Conservation (phyloP, 1,139 yeast genomes). For the Kazachstania sp. region DNA sequence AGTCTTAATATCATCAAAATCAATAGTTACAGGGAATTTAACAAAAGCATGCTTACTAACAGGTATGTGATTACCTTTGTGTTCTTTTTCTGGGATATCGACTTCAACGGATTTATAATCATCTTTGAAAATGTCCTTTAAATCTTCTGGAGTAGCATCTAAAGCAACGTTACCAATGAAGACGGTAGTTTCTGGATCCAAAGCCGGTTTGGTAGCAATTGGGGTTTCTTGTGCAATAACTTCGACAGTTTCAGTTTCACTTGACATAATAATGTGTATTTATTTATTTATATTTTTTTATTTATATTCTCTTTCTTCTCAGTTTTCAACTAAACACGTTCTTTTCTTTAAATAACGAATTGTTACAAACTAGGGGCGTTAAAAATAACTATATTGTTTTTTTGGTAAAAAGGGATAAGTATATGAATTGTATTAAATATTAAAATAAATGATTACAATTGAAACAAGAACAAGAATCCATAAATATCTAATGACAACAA, state of each 20-base stretch:
- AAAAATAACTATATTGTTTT: no score
- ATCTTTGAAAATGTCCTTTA: constrained; percentile 21
- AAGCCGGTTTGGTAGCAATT: constrained; percentile 9
- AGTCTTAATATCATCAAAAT: constrained; percentile 25
- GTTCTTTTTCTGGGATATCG: constrained; percentile 24
- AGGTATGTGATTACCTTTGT: constrained; percentile 20
- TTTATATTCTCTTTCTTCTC: no score
- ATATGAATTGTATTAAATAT: no score
- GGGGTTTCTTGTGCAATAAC: constrained; percentile 4
- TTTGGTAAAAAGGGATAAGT: no score
- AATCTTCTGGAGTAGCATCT: constrained; percentile 25
- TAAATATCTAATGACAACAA: no score
- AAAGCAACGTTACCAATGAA: constrained; percentile 30
- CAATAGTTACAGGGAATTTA: constrained; percentile 26
- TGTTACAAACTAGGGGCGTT: no score
- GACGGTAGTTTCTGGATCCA: constrained; percentile 30
- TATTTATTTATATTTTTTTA: not conserved
- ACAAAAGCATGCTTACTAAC: constrained; percentile 29
- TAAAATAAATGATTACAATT: no score
- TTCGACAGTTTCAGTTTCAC: constrained; percentile 9
- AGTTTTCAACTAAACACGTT: no score
- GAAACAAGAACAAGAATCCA: no score
- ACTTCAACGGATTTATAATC: constrained; percentile 25
- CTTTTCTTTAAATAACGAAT: no score
- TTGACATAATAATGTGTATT: constrained; percentile 6